phyloP scores from a whole-genome alignment of 306 rosid species.

The Sindora glabra region DNA sequence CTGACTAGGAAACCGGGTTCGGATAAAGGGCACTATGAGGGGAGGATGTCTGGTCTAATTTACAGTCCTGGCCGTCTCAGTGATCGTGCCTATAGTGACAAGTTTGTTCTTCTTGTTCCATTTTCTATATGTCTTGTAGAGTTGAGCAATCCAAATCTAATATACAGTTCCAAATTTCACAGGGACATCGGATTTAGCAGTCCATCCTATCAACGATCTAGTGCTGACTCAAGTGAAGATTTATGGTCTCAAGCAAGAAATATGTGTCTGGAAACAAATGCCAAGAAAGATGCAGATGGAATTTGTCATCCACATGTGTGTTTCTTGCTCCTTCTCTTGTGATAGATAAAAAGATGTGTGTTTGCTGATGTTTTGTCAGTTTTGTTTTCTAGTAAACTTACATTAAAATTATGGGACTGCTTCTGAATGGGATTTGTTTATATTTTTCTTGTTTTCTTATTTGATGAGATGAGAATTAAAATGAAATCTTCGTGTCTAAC shows the following conservation, averaged over 20 bases:
- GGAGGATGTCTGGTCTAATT: conserved; percentile 56
- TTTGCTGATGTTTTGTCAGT: background rate
- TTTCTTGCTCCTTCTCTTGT: conserved; percentile 13
- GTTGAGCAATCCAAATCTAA: conserved; percentile 61
- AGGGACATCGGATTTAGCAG: conserved; percentile 50
- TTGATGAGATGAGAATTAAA: background rate
- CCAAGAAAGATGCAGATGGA: conserved; percentile 34
- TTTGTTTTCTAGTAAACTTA: background rate
- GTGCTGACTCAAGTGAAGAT: conserved; percentile 50
- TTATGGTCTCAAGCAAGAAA: conserved; percentile 28
- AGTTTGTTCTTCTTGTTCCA: conserved; percentile 85
- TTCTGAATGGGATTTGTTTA: background rate
- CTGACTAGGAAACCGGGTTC: conserved; percentile 88
- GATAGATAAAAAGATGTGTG: background rate
- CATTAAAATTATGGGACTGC: background rate
- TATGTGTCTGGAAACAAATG: conserved; percentile 29
- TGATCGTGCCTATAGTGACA: conserved; percentile 54
- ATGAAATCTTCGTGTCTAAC: background rate
- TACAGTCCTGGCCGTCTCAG: conserved; percentile 70
- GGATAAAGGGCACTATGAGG: conserved; percentile 70
- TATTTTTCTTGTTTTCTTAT: background rate
- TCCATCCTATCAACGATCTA: conserved; percentile 38
- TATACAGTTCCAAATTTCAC: conserved; percentile 50
- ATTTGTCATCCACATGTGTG: conserved; percentile 38
- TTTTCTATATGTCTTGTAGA: conserved; percentile 57